Base-by-base conservation (phyloP, 192 early-diverging fungal species). In the Gonapodya prolifera region DNA sequence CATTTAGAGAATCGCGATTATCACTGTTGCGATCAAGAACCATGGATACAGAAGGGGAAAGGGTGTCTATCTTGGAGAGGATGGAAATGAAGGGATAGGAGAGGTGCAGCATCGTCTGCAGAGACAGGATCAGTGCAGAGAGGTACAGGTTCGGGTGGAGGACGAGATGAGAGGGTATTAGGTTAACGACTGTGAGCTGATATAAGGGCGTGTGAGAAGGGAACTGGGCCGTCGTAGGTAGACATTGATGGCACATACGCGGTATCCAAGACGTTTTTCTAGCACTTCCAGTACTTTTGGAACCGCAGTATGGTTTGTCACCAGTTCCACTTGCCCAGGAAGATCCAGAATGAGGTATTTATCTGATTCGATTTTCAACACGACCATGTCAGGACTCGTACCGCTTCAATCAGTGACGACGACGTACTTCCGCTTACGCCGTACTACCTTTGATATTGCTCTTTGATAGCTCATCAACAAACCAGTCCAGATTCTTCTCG, bases 131-230 rank as follows among this genome's bases (percentile, higher is more conserved):
- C 1, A 99, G 83, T 23, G 93, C 89, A 0, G 97, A 96, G n/a
- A 99, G 92, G 82, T 92, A 99, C 79, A 94, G 94, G 16, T 92
- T 86, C 0, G 97, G 90, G 79, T 99, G 96, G 1, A 92, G 92
- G 82, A 94, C 94, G 82, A 96, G 92, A 77, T 94, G 93, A 0
- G 97, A 89, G 79, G n/a, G n/a, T n/a, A n/a, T n/a, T 99, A 96
- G 0, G 96, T 91, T 61, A 99, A 76, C 31, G 34, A 61, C 34
- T 34, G 31, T 18, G 45, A 30, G 45, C 75, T 34, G 31, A 76
- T 34, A 30, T 76, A 16, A n/a, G 45, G 8, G 13, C 13, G 8
- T 8, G 45, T 69, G n/a, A 69, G 45, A 69, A 69, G 45, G 45
- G 45, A n/a, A n/a, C n/a, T n/a, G 45, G 45, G n/a, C 45, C 13